Base-by-base conservation (phyloP, 2,329 filamentous ascomycete genomes). In the Gyromitra esculenta region DNA sequence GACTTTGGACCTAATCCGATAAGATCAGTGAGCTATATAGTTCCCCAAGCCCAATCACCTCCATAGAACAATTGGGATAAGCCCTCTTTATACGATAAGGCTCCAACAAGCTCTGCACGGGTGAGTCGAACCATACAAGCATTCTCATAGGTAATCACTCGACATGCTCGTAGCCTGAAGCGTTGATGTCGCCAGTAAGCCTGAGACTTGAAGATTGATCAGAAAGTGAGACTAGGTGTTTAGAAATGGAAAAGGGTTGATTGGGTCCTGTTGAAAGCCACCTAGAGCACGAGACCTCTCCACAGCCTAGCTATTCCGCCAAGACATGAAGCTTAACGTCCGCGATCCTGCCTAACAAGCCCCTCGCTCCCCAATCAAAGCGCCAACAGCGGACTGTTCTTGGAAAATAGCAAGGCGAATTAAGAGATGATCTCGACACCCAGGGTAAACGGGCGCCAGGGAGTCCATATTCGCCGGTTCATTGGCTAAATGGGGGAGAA, bases 61-160 rank as follows among this genome's bases (percentile, higher is more conserved):
- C 45, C 45, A 6, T 7, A 41, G 37, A 15, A 13, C 2, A 9
- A 25, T 31, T 31, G 8, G n/a, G 13, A 11, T 31, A 31, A 48
- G 41, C 15, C 9, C 52, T 21, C n/a, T 57, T 50, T 39, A 21
- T 54, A 43, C 18, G 59, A 7, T 43, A 50, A 41, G 37, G 15
- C 35, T 5, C 9, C 6, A 21, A 18, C 8, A 21, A n/a, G 31
- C 54, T 31, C 54, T 39, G 50, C 57, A 13, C 18, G 18, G 8
- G 13, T 31, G 48, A n/a, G 7, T n/a, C 48, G 18, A 8, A 54
- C 37, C 31, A 11, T n/a, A 25, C 56, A 25, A 41, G 18, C n/a
- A 62, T 62, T 69, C 37, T 69, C 65, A 70, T 39, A 48, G 45
- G 11, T 43, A 52, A 31, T 75, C 72, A 75, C 72, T 75, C 72